Base-by-base conservation (phyloP, 2,329 filamentous ascomycete genomes). In the Arachnomyces sp. region DNA sequence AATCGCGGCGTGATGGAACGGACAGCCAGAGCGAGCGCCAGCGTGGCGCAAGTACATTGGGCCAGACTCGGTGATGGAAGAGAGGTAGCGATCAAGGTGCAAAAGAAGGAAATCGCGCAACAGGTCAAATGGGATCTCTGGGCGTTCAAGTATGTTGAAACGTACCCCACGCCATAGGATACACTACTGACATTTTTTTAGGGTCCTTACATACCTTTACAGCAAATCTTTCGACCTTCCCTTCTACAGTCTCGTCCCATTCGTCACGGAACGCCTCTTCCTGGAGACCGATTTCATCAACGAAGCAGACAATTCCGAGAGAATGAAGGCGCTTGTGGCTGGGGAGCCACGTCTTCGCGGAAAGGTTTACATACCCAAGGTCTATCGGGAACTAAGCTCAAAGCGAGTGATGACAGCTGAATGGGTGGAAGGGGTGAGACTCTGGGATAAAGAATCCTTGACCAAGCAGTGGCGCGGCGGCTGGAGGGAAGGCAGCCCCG, bases 41-140 rank as follows among this genome's bases (percentile, higher is more conserved):
- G 86, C 60, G 90, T 98, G 7, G 92, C 92, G 1, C 92, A 96
- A 65, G 92, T 98, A 2, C 92, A 96, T 60, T 95, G 90, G 88
- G 92, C 92, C 6, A 72, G 82, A 44, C 63, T 96, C 42, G 66
- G 78, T 2, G 90, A 96, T 65, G 92, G 92, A 0, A 74, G 87
- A 35, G 89, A 95, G 68, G 84, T 96, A 15, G 92, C 92, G 2
- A 77, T 98, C 58, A 98, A 98, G 69, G 81, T 98, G 3, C 92
- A 98, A 70, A 98, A 96, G 68, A 77, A 82, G 37, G 90, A 95
- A 70, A 96, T 98, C 58, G 80, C 77, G 14, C 80, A 82, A 57
- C 92, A 96, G 66, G 84, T 95, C 29, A 79, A 81, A 3, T 94
- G 88, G 88, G 92, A 98, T 70, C 62, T 98, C 38, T 95, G 88